Conservation (phyloP, 2,329 filamentous ascomycete species). For the Dactylonectria estremocensis region DNA sequence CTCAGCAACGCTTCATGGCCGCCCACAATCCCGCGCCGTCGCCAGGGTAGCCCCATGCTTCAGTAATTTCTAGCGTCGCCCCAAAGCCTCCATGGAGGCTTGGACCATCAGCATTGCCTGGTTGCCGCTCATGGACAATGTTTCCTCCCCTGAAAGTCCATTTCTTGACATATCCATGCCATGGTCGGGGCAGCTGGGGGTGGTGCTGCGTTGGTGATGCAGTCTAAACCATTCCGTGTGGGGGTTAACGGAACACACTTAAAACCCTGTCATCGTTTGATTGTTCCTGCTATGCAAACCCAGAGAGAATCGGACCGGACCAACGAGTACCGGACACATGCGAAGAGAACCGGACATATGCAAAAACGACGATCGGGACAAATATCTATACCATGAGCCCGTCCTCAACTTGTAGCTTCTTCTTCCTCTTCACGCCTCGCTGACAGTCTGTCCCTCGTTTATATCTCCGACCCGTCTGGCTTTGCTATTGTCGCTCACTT, state of each 20-base stretch:
- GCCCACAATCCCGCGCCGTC: neutral
- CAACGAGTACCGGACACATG: no score
- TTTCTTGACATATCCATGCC: neutral
- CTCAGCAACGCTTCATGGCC: neutral
- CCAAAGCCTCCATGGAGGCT: neutral
- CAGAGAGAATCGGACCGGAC: neutral
- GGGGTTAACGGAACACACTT: neutral
- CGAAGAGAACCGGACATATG: neutral
- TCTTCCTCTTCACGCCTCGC: slow-evolving; percentile 11
- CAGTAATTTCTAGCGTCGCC: neutral
- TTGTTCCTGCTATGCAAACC: neutral
- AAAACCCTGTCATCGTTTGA: neutral
- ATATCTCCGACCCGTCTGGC: slow-evolving; percentile 8
- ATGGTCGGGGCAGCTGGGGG: neutral
- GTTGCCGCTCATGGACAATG: neutral
- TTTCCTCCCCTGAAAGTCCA: neutral
- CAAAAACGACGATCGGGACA: neutral
- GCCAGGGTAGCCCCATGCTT: neutral
- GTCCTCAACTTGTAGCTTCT: slow-evolving; percentile 10
- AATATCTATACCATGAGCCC: slow-evolving; percentile 19
- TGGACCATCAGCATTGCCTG: neutral
- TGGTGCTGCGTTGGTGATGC: neutral
- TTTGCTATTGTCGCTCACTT: neutral
- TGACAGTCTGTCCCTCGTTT: neutral
- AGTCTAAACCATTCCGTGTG: neutral